Evolutionary conservation across 75 land plant species (phyloP).

Genomic region (Pinus albicaulis): DNA sequence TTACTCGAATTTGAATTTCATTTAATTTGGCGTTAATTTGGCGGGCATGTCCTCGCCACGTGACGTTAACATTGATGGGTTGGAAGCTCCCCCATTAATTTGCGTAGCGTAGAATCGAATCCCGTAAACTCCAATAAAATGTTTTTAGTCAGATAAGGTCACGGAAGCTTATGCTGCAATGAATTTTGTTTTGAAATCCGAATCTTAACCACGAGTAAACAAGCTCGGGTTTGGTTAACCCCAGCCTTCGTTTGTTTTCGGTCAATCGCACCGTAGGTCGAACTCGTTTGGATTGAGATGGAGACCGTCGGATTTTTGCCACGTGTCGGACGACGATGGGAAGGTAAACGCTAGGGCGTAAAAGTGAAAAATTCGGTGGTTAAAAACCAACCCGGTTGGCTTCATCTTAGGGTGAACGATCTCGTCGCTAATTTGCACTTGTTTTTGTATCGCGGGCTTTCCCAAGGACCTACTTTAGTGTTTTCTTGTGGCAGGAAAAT

Average conservation of each 20-base stretch:
- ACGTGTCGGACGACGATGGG: background rate
- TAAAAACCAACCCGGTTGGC: background rate
- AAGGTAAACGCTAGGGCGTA: background rate
- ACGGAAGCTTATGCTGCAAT: background rate
- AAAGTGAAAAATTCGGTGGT: background rate
- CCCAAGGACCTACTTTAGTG: background rate
- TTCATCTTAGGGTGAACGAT: background rate
- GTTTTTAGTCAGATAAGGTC: background rate
- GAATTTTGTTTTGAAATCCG: constrained; percentile 3
- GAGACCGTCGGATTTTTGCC: background rate
- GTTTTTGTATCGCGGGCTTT: background rate
- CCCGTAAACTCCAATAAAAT: too few species aligned
- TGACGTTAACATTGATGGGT: background rate
- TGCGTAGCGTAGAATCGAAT: background rate
- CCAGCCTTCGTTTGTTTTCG: background rate
- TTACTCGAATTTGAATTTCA: background rate
- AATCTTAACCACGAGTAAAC: background rate
- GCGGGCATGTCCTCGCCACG: background rate
- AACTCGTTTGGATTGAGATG: constrained; percentile 1
- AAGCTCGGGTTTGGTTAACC: background rate
- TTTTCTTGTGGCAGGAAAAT: background rate
- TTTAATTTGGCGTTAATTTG: background rate
- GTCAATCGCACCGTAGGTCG: background rate
- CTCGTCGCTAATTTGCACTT: background rate
- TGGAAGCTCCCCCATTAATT: background rate